Conservation (phyloP, 768 basidiomycete genomes). For the Mrakia blollopis region DNA sequence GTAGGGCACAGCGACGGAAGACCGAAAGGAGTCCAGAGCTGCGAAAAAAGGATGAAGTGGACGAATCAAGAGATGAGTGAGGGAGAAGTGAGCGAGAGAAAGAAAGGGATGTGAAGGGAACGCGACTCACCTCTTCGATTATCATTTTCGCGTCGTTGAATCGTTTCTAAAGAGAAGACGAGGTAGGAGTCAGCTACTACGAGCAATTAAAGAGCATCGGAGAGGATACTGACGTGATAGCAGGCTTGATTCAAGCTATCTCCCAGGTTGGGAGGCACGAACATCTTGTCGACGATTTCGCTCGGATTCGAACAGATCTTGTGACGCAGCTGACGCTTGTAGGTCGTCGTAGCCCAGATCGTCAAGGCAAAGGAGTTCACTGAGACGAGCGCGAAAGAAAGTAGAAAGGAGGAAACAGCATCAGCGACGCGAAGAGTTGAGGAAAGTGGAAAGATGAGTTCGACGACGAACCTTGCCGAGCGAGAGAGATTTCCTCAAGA, state of each 20-base stretch:
- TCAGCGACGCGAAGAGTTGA: neutral
- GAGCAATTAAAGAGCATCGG: too few relatives aligned
- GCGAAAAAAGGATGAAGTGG: neutral
- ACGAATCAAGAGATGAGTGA: neutral
- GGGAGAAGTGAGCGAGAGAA: too few relatives aligned
- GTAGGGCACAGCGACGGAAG: constrained; percentile 37
- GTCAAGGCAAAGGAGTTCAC: constrained; percentile 42
- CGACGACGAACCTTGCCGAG: constrained; percentile 36
- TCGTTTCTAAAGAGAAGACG: constrained; percentile 35
- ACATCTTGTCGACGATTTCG: constrained; percentile 41
- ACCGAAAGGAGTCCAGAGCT: constrained; percentile 39
- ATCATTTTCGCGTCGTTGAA: constrained; percentile 40
- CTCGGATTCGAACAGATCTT: constrained; percentile 38
- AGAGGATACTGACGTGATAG: constrained; percentile 37
- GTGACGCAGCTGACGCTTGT: constrained; percentile 41
- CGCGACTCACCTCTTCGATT: constrained; percentile 27
- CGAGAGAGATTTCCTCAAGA: constrained; percentile 40
- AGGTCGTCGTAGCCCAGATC: constrained; percentile 43
- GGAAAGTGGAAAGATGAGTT: neutral
- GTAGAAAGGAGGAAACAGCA: neutral
- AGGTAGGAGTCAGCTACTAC: neutral
- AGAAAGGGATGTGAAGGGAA: too few relatives aligned
- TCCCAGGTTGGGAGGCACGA: constrained; percentile 43
- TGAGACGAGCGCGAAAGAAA: neutral
- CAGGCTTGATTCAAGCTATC: constrained; percentile 44